These are phyloP conservation scores for Thraustotheca clavata DNA, from an alignment of 352 stramenopile species.

Conservation along the genomic window DNA sequence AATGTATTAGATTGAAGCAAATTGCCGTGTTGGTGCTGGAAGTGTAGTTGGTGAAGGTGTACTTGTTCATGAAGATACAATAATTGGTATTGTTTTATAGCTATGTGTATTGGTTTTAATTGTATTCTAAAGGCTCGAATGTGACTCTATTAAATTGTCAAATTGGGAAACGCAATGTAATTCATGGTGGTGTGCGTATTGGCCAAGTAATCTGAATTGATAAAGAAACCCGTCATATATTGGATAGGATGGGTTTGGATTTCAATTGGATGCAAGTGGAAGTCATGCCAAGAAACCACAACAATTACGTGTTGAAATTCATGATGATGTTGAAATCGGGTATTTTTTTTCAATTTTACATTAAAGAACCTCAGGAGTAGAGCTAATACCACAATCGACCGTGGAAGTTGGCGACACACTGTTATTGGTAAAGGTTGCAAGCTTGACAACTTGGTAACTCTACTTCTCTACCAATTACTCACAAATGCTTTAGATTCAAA, in stretches of 20 bases:
- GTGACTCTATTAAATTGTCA: constrained; percentile 61
- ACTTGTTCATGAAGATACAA: constrained; percentile 38
- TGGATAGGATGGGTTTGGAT: constrained; percentile 69
- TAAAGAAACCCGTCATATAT: constrained; percentile 3
- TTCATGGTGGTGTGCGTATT: constrained; percentile 63
- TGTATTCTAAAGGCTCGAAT: constrained; percentile 22
- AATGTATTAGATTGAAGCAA: constrained; percentile 38
- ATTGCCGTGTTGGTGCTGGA: constrained; percentile 50
- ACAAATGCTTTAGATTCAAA: constrained; percentile 48
- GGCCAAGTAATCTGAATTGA: constrained; percentile 33
- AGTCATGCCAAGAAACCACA: constrained; percentile 75
- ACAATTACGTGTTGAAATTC: constrained; percentile 61
- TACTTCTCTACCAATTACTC: neutral
- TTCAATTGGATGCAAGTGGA: constrained; percentile 35
- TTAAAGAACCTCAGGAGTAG: constrained; percentile 23
- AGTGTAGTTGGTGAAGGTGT: constrained; percentile 48
- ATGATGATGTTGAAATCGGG: constrained; percentile 80
- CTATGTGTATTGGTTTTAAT: neutral
- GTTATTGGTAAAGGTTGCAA: constrained; percentile 62
- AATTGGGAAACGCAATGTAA: constrained; percentile 48
- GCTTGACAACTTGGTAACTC: constrained; percentile 66
- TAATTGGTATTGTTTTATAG: constrained; percentile 25
- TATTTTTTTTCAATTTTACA: constrained; percentile 18
- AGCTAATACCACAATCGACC: constrained; percentile 71
- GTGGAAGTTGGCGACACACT: constrained; percentile 79